Base-by-base conservation (phyloP, 345 rosid genomes). In the Eucalyptus erythrocorys region DNA sequence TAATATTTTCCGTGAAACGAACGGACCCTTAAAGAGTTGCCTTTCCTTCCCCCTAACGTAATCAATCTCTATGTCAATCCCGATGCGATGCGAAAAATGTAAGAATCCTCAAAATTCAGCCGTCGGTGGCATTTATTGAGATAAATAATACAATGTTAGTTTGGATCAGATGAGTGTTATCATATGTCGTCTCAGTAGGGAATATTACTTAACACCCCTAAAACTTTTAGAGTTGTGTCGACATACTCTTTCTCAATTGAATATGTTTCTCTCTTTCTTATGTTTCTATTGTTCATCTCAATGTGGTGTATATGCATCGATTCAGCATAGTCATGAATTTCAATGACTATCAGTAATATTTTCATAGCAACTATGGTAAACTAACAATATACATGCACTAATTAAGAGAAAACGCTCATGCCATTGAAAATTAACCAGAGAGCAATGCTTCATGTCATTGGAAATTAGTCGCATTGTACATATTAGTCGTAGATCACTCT, bases 31-130 rank as follows among this genome's bases (percentile, higher is more conserved):
- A 30, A 61, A 61, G 34, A 30, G 71, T 61, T 61, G 34, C 71
- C 71, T 61, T 2, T 2, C 0, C 71, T 30, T 61, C 34, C 71
- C 9, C 14, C 0, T 61, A 6, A 30, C 34, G 17, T 61, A 13
- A 30, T 0, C 0, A 61, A 13, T 4, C 34, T 61, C 4, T 7
- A 61, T 61, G 34, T 61, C 34, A 2, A 61, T 30, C 71, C 5
- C 3, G 5, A 13, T 19, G 6, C 30, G 71, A 61, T 1, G 71
- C 71, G 6, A 61, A 61, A 61, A 12, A 13, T 30, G 34, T 30
- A 6, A 61, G 5, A 0, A 61, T 30, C 34, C 6, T 61, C 66
- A 26, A 10, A 57, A 5, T 27, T 30, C 17, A 1, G 17, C 34
- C 4, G 3, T 61, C 13, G 16, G 34, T 61, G 17, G 34, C 34